Base-by-base conservation (phyloP, 129 eudicot genomes). In the Pseudognaphalium luteoalbum region DNA sequence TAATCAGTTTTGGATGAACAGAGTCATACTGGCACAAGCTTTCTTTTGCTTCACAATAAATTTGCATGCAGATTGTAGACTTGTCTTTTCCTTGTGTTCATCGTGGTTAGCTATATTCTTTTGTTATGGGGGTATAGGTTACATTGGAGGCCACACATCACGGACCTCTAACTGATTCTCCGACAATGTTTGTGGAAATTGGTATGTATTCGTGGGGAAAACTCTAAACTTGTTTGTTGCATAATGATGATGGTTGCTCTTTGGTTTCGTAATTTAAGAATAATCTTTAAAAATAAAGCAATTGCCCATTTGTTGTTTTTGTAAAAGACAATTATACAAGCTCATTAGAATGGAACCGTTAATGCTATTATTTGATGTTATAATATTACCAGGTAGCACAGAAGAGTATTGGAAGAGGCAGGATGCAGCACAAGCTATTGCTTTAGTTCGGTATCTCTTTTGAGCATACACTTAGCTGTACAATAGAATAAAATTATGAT, bases 101-200 rank as follows among this genome's bases (percentile, higher is more conserved):
- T 41, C 42, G 10, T 58, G 25, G 44, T 17, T 59, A 41, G 42
- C 62, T 71, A 5, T 58, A 20, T 57, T 37, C 32, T 42, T n/a
- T 50, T 52, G 78, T 19, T 78, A 29, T 56, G 71, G 74, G 74
- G 65, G 33, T 81, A 76, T 77, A 94, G 99, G 85, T 95, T 56
- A 91, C 99, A 17, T 56, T 95, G 72, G 99, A 95, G 86, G 99
- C 97, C 72, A 95, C 99, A 70, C 99, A 95, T 89, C 99, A 95
- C 75, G 99, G 99, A 81, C 99, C 99, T 75, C 58, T 84, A 47
- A 89, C 88, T 25, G 87, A 88, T 76, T 84, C 92, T 21, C 99
- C 99, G 21, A 85, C 99, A 39, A 87, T 95, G 99, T 95, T 95
- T 79, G 81, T 95, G 59, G 99, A 95, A 85, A 95, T 95, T 64